A percentile compares a stretch with the other conserved stretches of the same genome.
Evolutionary conservation across 2,329 filamentous ascomycete genomes (phyloP).

Genomic region (Ophiostoma piceae): DNA sequence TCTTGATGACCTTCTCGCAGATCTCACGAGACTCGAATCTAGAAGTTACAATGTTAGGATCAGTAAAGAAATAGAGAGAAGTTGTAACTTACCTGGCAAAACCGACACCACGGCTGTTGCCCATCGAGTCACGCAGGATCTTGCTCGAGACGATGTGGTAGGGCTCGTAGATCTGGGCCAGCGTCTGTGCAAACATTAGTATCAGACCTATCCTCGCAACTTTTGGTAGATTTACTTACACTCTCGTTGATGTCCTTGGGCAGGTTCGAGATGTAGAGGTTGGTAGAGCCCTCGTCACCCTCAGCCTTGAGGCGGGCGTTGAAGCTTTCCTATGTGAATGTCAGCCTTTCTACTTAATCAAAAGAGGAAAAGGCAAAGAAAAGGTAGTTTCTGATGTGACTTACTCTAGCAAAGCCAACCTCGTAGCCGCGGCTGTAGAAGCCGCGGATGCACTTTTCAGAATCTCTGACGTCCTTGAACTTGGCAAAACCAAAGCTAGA

Average conservation of each 20-base stretch:
- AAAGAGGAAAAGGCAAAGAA: background rate
- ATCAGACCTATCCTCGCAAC: background rate
- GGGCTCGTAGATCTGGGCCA: constrained; percentile 70
- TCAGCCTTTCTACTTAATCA: constrained; percentile 22
- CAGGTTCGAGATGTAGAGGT: constrained; percentile 96
- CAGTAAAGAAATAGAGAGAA: background rate
- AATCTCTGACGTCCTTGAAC: constrained; percentile 79
- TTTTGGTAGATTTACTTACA: constrained; percentile 46
- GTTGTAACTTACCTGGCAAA: constrained; percentile 73
- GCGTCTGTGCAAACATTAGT: constrained; percentile 51
- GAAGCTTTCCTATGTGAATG: constrained; percentile 71
- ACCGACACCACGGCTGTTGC: constrained; percentile 91
- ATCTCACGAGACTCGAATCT: constrained; percentile 87
- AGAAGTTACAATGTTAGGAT: background rate
- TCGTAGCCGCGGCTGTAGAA: constrained; percentile 95
- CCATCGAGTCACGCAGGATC: constrained; percentile 86
- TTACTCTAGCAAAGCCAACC: constrained; percentile 89
- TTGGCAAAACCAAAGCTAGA: constrained; percentile 93
- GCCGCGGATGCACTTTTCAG: constrained; percentile 91
- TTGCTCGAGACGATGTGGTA: constrained; percentile 87
- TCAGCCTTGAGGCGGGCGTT: constrained; percentile 97
- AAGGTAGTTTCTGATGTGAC: constrained; percentile 30
- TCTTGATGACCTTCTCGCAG: constrained; percentile 81
- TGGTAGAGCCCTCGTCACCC: constrained; percentile 82
- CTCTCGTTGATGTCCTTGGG: constrained; percentile 88